Evolutionary conservation across 2,329 filamentous ascomycete species (phyloP).

Genomic region (Fonsecaea nubica): DNA sequence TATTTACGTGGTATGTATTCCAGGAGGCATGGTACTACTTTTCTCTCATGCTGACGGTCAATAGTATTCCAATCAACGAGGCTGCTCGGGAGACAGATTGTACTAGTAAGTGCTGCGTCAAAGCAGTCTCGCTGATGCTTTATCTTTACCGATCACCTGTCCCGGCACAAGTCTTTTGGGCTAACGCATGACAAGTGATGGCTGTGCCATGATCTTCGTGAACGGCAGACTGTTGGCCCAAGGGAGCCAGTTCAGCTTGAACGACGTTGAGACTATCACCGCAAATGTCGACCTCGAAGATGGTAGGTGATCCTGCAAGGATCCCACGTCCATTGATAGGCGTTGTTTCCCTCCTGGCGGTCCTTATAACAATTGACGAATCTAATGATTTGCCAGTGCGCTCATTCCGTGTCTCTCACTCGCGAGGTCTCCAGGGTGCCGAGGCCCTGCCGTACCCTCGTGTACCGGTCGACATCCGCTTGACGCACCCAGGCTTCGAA

Average conservation of each 20-base stretch:
- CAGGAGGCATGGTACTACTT: not conserved
- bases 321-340: not conserved
- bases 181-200: not conserved
- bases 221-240: constrained; percentile 41
- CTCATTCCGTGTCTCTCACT: constrained; percentile 1
- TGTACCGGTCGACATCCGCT: not conserved
- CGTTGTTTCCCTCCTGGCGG: not conserved
- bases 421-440: not conserved
- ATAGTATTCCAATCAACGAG: constrained; percentile 6
- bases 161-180: not conserved
- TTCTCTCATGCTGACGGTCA: not conserved
- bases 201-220: constrained; percentile 3
- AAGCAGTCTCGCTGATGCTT: constrained; percentile 17
- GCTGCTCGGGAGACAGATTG: constrained; percentile 6
- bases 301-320: not conserved
- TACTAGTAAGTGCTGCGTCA: not conserved
- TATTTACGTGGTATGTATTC: not conserved
- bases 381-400: not conserved
- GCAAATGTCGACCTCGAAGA: constrained; percentile 5
- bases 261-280: constrained; percentile 11
- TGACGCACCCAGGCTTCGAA: not conserved
- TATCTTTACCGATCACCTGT: not conserved
- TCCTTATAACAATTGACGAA: too few relatives aligned
- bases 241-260: constrained; percentile 41
- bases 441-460: not conserved